These are phyloP conservation scores for Lactarius psammicola DNA, from an alignment of 768 basidiomycete species.

Conservation along the genomic window DNA sequence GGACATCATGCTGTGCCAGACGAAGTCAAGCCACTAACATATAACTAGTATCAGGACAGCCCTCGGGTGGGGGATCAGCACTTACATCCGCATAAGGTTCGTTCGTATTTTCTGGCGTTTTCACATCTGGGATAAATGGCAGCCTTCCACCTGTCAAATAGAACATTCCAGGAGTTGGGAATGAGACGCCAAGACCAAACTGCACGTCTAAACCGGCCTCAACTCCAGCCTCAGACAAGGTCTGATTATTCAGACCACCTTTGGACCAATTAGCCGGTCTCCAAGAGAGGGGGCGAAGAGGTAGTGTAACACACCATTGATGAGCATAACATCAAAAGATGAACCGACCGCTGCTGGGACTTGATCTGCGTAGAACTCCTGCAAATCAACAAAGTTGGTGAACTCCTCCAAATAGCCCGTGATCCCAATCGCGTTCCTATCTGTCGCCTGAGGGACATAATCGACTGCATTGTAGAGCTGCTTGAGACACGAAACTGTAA, in stretches of 20 bases:
- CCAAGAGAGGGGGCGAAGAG: neutral
- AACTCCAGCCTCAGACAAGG: slow-evolving; percentile 45
- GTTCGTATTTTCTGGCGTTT: slow-evolving; percentile 43
- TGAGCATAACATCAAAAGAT: slow-evolving; percentile 51
- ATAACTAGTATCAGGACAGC: neutral
- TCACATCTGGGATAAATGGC: slow-evolving; percentile 54
- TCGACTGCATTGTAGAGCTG: slow-evolving; percentile 38
- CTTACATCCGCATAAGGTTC: slow-evolving; percentile 51
- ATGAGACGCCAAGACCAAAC: slow-evolving; percentile 63
- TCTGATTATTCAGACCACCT: slow-evolving; percentile 63
- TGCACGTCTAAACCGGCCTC: slow-evolving; percentile 72
- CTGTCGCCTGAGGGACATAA: slow-evolving; percentile 31
- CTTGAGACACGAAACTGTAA: slow-evolving; percentile 38
- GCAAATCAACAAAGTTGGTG: slow-evolving; percentile 36
- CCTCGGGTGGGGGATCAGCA: slow-evolving; percentile 1
- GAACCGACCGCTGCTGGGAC: slow-evolving; percentile 38
- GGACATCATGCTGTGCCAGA: slow-evolving; percentile 47
- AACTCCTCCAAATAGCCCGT: slow-evolving; percentile 40
- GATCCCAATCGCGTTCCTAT: slow-evolving; percentile 37
- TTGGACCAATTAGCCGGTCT: neutral
- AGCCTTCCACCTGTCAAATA: slow-evolving; percentile 63
- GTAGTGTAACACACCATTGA: slow-evolving; percentile 45
- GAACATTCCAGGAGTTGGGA: slow-evolving; percentile 58
- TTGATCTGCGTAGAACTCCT: slow-evolving; percentile 36
- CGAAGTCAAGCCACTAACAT: slow-evolving; percentile 60